Percentiles rank a stretch among this genome's conserved stretches.
phyloP scores from a whole-genome alignment of 1,284 basidiomycete species.

The Ustilago trichophora region DNA sequence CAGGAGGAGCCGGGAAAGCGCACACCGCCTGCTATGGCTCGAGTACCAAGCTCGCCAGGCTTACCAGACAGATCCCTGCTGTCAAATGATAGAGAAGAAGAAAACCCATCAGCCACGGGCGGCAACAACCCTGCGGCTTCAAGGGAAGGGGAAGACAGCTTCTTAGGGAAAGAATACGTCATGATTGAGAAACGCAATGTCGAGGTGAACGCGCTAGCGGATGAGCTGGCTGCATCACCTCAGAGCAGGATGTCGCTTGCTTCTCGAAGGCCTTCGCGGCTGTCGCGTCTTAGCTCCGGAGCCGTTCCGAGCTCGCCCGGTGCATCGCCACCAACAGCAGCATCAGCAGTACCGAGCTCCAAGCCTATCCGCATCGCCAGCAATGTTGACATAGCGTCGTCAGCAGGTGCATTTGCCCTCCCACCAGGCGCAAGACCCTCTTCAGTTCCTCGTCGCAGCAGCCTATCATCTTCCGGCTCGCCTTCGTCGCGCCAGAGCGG shows the following conservation, averaged over 20 bases:
- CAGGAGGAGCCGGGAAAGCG: constrained; percentile 17
- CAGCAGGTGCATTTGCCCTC: constrained; percentile 51
- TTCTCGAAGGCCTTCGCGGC: constrained; percentile 44
- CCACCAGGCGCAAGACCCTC: constrained; percentile 49
- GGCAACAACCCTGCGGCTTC: constrained; percentile 5
- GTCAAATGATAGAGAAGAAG: constrained; percentile 1
- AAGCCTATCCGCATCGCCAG: constrained; percentile 23
- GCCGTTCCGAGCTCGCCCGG: constrained; percentile 8
- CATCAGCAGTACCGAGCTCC: constrained; percentile 6
- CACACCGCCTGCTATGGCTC: constrained; percentile 5
- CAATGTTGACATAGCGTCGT: constrained; percentile 7
- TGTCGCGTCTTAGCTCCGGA: constrained; percentile 43
- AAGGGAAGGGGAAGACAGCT: constrained; percentile 41
- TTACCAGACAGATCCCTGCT: constrained; percentile 19
- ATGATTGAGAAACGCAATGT: constrained; percentile 72
- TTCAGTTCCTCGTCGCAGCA: constrained; percentile 39
- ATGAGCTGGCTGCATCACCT: constrained; percentile 64
- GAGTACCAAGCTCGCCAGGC: constrained; percentile 29
- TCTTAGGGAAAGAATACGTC: constrained; percentile 70
- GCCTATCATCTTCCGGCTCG: constrained; percentile 46
- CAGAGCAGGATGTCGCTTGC: constrained; percentile 24
- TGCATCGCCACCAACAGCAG: constrained; percentile 19
- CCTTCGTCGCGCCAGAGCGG: constrained; percentile 39
- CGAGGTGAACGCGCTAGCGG: constrained; percentile 72
- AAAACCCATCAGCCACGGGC: not conserved